These are phyloP conservation scores for Cystobasidiaceae sp. DNA, from an alignment of 1,284 basidiomycete species.

Conservation along the genomic window DNA sequence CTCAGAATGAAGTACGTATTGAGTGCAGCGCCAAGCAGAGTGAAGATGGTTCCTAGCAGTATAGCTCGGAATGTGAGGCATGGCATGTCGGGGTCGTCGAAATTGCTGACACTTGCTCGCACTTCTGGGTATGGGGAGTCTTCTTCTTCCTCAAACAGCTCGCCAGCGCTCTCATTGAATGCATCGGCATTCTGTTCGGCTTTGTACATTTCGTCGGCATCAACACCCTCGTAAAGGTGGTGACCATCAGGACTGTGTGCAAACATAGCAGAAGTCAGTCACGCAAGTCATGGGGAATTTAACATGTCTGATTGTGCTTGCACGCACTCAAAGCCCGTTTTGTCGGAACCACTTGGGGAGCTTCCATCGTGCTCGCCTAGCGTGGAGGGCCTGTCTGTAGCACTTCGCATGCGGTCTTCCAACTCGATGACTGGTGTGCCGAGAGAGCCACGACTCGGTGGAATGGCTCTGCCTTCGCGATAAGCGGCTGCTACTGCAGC, in stretches of 20 bases:
- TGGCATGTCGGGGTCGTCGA: constrained; percentile 90
- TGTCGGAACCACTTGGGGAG: constrained; percentile 3
- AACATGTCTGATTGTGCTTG: background rate
- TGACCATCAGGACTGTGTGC: background rate
- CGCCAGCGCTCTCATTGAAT: background rate
- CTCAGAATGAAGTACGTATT: constrained; percentile 47
- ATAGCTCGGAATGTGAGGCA: constrained; percentile 46
- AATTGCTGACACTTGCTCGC: constrained; percentile 87
- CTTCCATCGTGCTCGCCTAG: background rate
- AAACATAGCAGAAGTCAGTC: background rate
- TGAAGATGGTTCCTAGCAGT: constrained; percentile 44
- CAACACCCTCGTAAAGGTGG: constrained; percentile 5
- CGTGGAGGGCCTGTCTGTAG: background rate
- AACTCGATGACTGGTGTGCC: constrained; percentile 29
- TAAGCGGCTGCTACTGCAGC: constrained; percentile 28
- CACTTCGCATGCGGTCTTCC: constrained; percentile 19
- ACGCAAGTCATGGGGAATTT: background rate
- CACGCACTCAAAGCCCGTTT: constrained; percentile 21
- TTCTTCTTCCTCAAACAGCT: constrained; percentile 25
- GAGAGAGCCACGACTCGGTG: background rate
- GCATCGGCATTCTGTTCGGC: background rate
- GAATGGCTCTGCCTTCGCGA: constrained; percentile 14
- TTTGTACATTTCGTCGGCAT: constrained; percentile 18
- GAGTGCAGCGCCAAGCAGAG: constrained; percentile 42
- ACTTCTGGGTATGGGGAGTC: constrained; percentile 57